Base-by-base conservation (phyloP, 2,329 filamentous ascomycete genomes). In the Ophiobolus disseminans region DNA sequence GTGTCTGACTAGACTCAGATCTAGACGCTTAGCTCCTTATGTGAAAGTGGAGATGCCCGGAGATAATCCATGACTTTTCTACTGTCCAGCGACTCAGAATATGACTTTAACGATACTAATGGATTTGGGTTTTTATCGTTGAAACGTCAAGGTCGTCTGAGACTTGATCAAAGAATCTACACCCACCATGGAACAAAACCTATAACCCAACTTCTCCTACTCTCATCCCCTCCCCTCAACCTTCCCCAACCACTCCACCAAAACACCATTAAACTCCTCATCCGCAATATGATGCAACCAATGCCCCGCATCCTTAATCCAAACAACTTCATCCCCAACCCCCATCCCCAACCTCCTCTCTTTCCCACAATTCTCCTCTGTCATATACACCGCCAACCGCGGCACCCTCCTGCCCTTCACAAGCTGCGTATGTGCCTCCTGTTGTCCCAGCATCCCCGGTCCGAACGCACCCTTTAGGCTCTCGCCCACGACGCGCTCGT, bases 201-300 rank as follows among this genome's bases (percentile, higher is more conserved):
- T n/a, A n/a, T n/a, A n/a, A n/a, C n/a, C n/a, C n/a, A n/a, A n/a
- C n/a, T n/a, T n/a, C n/a, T n/a, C n/a, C n/a, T 16, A 6, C 30
- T 32, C 31, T 3, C 31, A 17, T 40, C 22, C 26, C 11, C 11
- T 26, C 16, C 5, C 14, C 20, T 40, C 22, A 14, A 40, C 13
- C 23, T 39, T 59, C 20, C 48, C 28, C 36, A 63, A 49, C 58
- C 58, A 63, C 2, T 30, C 44, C 13, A 23, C 43, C 37, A 62
- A 21, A 20, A 55, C 35, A 9, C 21, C 31, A 48, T 61, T 58
- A 16, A 57, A 61, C 25, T 50, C 49, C 11, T 61, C 53, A 19
- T 37, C 43, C 32, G 49, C 52, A 8, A 48, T 43, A 26, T 59
- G 57, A 46, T 54, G 53, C 19, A 51, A 25, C 57, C 57, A 61